Base-by-base conservation (phyloP, 148 eudicot genomes). In the Fallopia convolvulus region DNA sequence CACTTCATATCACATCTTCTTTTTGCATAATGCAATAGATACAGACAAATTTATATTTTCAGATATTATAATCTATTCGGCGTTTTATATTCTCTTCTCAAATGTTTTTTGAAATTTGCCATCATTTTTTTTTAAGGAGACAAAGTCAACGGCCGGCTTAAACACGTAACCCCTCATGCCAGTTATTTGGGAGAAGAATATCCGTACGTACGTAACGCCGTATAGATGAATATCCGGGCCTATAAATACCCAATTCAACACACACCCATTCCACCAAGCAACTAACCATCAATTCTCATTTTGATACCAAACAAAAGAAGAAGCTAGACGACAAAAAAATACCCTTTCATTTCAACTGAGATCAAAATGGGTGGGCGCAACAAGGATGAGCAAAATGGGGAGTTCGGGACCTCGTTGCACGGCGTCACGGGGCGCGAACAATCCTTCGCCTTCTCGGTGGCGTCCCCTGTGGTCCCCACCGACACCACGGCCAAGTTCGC, bases 351-450 rank as follows among this genome's bases (percentile, higher is more conserved):
- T 36, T 36, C 47, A 44, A 44, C 47, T 8, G 58, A 17, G n/a
- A 52, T n/a, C 21, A 1, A 56, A 20, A 63, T 63, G 70, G 12
- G 14, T 63, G 65, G 65, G 13, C 15, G 70, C 6, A 30, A 63
- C 6, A 12, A 63, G 15, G 39, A 63, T 8, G 70, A 10, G 14
- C 10, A 6, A 11, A 1, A 17, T 9, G 83, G 78, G 30, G 83
- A 80, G 41, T 85, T 81, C 1, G 87, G 87, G 17, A 82, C 82
- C 76, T 85, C 87, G 3, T 76, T 82, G 87, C 87, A 85, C 60
- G 87, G 87, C 13, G 85, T 85, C 2, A 85, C 87, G 0, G 87
- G 87, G 2, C 72, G 41, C 63, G 85, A 85, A 40, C 87, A 80
- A 44, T 10, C 80, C 3, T 80, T 18, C 49, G 78, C 85, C 50